Conservation (phyloP, 441 rosid species). For the Erysimum pusillum region DNA sequence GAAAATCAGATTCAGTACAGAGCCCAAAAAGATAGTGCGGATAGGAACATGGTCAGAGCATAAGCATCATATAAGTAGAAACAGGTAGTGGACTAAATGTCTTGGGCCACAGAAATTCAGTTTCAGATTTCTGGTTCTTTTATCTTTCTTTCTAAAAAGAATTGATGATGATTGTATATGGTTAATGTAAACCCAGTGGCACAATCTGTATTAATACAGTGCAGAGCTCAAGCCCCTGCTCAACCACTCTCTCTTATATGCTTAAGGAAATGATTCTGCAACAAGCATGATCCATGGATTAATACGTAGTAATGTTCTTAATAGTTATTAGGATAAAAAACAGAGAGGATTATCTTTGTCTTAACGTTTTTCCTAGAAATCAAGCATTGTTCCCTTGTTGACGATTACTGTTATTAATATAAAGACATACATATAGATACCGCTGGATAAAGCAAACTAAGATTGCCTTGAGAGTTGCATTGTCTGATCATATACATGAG, state of each 20-base stretch:
- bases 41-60: slow-evolving; percentile 57
- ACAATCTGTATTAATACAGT: slow-evolving; percentile 29
- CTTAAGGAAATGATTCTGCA: slow-evolving; percentile 25
- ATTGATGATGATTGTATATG: slow-evolving; percentile 42
- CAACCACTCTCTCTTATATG: slow-evolving; percentile 34
- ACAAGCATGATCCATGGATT: slow-evolving; percentile 3
- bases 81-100: slow-evolving; percentile 51
- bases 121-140: slow-evolving; percentile 27
- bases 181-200: slow-evolving; percentile 33
- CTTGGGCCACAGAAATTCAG: slow-evolving; percentile 32
- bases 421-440: slow-evolving; percentile 13
- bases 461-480: slow-evolving; percentile 32
- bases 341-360: slow-evolving; percentile 17
- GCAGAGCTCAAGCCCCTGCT: slow-evolving; percentile 44
- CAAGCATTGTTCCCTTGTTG: slow-evolving; percentile 1
- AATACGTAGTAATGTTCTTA: slow-evolving; percentile 3
- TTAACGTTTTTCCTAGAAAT: not conserved
- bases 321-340: not conserved
- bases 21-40: slow-evolving; percentile 35
- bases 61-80: slow-evolving; percentile 55
- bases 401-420: slow-evolving; percentile 4
- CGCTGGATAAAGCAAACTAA: not conserved
- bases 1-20: slow-evolving; percentile 46
- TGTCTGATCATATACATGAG: slow-evolving; percentile 30
- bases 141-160: slow-evolving; percentile 13